phyloP scores from a whole-genome alignment of 2,329 filamentous ascomycete species.

The Penicillium fuscoglaucum region DNA sequence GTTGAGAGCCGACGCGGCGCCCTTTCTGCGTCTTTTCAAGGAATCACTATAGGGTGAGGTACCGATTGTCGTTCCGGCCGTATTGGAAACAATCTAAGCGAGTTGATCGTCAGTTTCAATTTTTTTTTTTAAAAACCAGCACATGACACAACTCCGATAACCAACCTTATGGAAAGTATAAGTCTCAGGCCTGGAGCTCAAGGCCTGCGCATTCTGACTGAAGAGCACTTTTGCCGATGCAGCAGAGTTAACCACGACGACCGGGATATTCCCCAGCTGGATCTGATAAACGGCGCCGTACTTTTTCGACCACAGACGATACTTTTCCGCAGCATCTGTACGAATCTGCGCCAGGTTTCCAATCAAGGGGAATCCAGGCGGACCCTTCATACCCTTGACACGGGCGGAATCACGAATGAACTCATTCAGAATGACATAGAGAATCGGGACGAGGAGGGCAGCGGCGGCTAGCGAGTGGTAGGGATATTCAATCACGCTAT shows the following conservation, averaged over 20 bases:
- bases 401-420: conserved; percentile 48
- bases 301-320: conserved; percentile 54
- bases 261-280: conserved; percentile 57
- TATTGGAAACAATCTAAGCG: conserved; percentile 60
- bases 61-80: conserved; percentile 66
- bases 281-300: conserved; percentile 59
- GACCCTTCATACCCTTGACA: conserved; percentile 51
- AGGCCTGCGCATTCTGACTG: conserved; percentile 54
- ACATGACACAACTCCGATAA: too few species aligned
- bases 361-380: conserved; percentile 54
- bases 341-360: conserved; percentile 59
- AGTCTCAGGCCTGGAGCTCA: conserved; percentile 58
- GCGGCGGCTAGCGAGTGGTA: conserved; percentile 22
- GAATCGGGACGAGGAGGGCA: conserved; percentile 34
- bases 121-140: not conserved
- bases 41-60: conserved; percentile 67
- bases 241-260: conserved; percentile 58
- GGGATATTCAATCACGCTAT: conserved; percentile 20
- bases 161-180: conserved; percentile 61
- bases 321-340: conserved; percentile 57
- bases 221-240: conserved; percentile 54
- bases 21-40: conserved; percentile 64
- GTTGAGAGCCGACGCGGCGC: conserved; percentile 65
- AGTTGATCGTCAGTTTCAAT: not conserved
- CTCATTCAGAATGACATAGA: conserved; percentile 54